A percentile compares a stretch with the other conserved stretches of the same genome.
Conservation (phyloP, 2,329 filamentous ascomycete genomes). For the Cordyceps farinosa region DNA sequence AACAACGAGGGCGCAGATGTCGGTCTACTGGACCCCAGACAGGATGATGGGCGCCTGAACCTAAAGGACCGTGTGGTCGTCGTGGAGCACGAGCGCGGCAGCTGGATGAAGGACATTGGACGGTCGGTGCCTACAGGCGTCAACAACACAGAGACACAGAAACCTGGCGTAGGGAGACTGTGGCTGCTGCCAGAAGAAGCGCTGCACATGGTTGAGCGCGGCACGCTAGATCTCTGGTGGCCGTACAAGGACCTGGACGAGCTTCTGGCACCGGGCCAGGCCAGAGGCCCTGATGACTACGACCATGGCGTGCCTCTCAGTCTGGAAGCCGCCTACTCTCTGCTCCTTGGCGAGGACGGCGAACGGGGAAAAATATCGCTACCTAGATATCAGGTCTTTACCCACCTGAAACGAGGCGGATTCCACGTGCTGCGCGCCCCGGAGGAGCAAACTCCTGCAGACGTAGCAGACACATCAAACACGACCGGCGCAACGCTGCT, state of each 20-base stretch:
- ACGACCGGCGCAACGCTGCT: slow-evolving; percentile 36
- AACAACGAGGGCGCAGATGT: slow-evolving; percentile 19
- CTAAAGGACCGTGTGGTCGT: slow-evolving; percentile 55
- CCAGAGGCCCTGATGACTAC: slow-evolving; percentile 40
- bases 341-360: slow-evolving; percentile 70
- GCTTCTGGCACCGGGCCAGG: slow-evolving; percentile 33
- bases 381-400: slow-evolving; percentile 84
- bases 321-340: slow-evolving; percentile 83
- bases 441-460: slow-evolving; percentile 18
- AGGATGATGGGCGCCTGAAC: slow-evolving; percentile 29
- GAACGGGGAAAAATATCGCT: slow-evolving; percentile 60
- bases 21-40: background rate
- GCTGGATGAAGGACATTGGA: slow-evolving; percentile 74
- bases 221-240: slow-evolving; percentile 84
- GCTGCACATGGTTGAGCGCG: slow-evolving; percentile 82
- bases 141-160: slow-evolving; percentile 42
- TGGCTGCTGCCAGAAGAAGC: slow-evolving; percentile 93
- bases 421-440: slow-evolving; percentile 76
- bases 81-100: slow-evolving; percentile 68
- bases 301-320: slow-evolving; percentile 77
- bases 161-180: slow-evolving; percentile 56
- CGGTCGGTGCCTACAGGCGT: slow-evolving; percentile 49
- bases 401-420: slow-evolving; percentile 75
- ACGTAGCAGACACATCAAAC: slow-evolving; percentile 23
- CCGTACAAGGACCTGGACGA: slow-evolving; percentile 54